Base-by-base conservation (phyloP, 148 eudicot genomes). In the Chenopodium album region DNA sequence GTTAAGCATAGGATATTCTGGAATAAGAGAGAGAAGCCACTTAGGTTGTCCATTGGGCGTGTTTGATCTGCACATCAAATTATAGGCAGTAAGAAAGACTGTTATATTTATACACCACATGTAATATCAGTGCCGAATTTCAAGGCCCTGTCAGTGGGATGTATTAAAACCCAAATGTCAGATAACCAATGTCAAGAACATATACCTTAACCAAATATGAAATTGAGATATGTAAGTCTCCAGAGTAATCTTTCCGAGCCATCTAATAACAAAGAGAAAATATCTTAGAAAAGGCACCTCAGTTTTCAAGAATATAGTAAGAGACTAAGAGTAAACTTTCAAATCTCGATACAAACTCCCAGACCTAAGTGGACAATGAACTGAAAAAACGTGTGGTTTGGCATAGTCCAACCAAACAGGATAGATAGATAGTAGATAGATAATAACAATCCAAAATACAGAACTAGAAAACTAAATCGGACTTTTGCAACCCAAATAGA, bases 221-320 rank as follows among this genome's bases (percentile, higher is more conserved):
- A 96, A 96, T 87, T 96, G 99, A 73, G 98, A 94, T 81, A 96
- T 96, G 83, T 96, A 96, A 7, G 99, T 96, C 89, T 96, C 99
- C 90, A 96, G 83, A 59, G 99, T 96, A 79, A 94, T 82, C 88
- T 96, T 94, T 52, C 99, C 99, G 14, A 96, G 98, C 99, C 99
- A 96, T 86, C 99, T 95, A 87, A 78, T 84, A 79, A 77, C 75
- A 80, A 23, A 85, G 56, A 79, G 73, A 32, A 85, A 56, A 77
- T 20, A 56, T 54, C 28, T 71, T 67, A 84, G 10, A 76, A 71
- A 78, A 12, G 14, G 63, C 41, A 68, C 63, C 66, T 56, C 47
- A 78, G 23, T n/a, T 26, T 46, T 68, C 48, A 44, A 81, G 44
- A 31, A n/a, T 41, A 69, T 84, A 52, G 6, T 60, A 16, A 47